phyloP scores from a whole-genome alignment of 768 basidiomycete genomes.

The Suillus lakei region DNA sequence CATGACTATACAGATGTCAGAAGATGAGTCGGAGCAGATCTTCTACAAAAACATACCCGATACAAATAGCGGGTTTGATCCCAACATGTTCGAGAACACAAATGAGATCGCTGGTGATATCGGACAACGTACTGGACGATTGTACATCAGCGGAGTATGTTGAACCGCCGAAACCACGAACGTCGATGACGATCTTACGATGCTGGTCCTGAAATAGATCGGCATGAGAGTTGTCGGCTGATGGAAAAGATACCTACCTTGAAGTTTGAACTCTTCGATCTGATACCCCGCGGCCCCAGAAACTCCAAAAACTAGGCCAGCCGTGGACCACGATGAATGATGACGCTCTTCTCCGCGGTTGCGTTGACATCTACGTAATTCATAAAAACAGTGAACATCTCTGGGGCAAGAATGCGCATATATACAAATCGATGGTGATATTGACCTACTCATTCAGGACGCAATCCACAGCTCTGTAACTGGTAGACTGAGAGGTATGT shows the following conservation, averaged over 20 bases:
- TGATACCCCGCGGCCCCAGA: constrained; percentile 81
- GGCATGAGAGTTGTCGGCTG: not conserved
- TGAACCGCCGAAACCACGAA: constrained; percentile 75
- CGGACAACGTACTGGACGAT: constrained; percentile 61
- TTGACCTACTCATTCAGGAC: constrained; percentile 35
- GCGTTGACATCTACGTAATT: constrained; percentile 71
- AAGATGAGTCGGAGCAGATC: not conserved
- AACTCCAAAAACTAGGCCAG: constrained; percentile 79
- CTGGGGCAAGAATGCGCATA: not conserved
- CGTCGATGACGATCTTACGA: constrained; percentile 67
- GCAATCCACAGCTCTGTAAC: constrained; percentile 47
- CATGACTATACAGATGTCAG: constrained; percentile 52
- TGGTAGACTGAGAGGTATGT: constrained; percentile 40
- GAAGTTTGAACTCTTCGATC: constrained; percentile 69
- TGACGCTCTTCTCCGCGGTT: constrained; percentile 48
- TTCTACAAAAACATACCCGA: constrained; percentile 53
- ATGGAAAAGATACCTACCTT: constrained; percentile 41
- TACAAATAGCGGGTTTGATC: constrained; percentile 54
- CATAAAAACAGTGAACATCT: too few relatives aligned
- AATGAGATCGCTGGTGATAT: constrained; percentile 64
- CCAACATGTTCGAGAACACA: constrained; percentile 62
- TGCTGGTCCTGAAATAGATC: constrained; percentile 41
- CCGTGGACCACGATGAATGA: constrained; percentile 71
- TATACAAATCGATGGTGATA: constrained; percentile 50
- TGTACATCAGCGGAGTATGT: constrained; percentile 66